Evolutionary conservation across 768 basidiomycete species (phyloP).

Genomic region (Lactifluus rugatus): DNA sequence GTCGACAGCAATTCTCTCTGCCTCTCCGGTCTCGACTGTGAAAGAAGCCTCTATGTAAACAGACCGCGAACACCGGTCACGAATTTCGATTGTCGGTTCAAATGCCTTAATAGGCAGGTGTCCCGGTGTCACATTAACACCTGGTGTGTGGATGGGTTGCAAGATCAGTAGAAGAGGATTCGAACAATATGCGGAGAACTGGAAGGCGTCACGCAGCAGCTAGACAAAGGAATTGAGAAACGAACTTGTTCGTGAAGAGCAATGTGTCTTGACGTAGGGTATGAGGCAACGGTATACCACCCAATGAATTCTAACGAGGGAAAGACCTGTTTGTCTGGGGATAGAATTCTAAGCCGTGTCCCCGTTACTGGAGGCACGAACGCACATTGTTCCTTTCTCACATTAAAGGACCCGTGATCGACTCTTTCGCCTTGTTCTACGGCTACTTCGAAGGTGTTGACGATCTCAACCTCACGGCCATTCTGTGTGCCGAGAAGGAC

Average conservation of each 20-base stretch:
- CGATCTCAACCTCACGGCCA: constrained; percentile 92
- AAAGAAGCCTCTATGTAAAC: constrained; percentile 81
- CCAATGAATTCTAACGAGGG: constrained; percentile 96
- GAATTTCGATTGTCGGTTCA: constrained; percentile 81
- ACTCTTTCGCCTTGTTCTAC: constrained; percentile 50
- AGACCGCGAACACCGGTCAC: constrained; percentile 63
- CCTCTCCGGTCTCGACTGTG: constrained; percentile 94
- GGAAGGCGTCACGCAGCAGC: background rate
- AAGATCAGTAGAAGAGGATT: constrained; percentile 80
- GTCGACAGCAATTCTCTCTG: constrained; percentile 96
- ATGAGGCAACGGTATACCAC: constrained; percentile 87
- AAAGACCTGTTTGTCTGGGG: constrained; percentile 92
- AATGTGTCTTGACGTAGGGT: constrained; percentile 67
- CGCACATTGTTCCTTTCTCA: constrained; percentile 80
- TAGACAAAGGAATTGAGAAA: background rate
- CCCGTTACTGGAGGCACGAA: background rate
- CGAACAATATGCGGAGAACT: constrained; percentile 83
- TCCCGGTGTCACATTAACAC: constrained; percentile 50
- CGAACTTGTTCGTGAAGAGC: constrained; percentile 77
- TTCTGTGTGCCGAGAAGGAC: constrained; percentile 90
- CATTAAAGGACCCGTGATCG: constrained; percentile 73
- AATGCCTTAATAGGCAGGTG: constrained; percentile 89
- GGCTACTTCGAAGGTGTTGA: constrained; percentile 91
- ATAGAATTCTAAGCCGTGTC: background rate
- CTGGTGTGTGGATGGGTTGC: constrained; percentile 41